Evolutionary conservation across 2,329 filamentous ascomycete species (phyloP).

Genomic region (Niveomyces coronatus): DNA sequence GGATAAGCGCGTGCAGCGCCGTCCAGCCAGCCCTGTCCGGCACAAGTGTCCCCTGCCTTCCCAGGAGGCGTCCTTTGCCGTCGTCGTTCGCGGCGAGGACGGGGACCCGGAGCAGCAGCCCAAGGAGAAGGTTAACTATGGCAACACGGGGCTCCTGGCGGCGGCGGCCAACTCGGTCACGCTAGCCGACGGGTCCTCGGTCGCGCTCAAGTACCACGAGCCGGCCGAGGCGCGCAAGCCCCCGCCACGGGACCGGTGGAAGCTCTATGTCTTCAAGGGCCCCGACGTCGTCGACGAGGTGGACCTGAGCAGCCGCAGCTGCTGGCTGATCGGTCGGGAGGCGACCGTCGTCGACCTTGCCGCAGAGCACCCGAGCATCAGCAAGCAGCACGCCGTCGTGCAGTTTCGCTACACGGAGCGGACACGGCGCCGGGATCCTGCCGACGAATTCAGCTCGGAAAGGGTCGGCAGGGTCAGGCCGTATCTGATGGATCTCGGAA

Average conservation of each 20-base stretch:
- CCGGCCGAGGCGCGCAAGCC: conserved; percentile 88
- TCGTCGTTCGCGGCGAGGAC: conserved; percentile 33
- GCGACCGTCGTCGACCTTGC: conserved; percentile 68
- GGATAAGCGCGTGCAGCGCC: conserved; percentile 12
- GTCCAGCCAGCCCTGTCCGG: conserved; percentile 18
- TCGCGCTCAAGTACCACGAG: conserved; percentile 93
- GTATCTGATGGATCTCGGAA: conserved; percentile 89
- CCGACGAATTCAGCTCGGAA: conserved; percentile 82
- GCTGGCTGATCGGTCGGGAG: conserved; percentile 86
- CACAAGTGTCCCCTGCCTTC: conserved; percentile 45
- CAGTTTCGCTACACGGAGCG: conserved; percentile 84
- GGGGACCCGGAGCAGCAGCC: conserved; percentile 45
- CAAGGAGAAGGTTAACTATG: conserved; percentile 85
- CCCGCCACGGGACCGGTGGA: conserved; percentile 68
- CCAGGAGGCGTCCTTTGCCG: conserved; percentile 49
- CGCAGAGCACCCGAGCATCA: conserved; percentile 84
- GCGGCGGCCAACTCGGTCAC: conserved; percentile 73
- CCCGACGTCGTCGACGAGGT: conserved; percentile 72
- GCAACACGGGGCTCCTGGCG: conserved; percentile 68
- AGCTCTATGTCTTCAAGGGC: conserved; percentile 87
- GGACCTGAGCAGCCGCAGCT: conserved; percentile 64
- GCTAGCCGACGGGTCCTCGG: conserved; percentile 60
- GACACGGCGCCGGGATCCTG: too few species aligned
- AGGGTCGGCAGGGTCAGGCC: conserved; percentile 69
- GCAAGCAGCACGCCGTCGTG: conserved; percentile 90